Evolutionary conservation across 2,329 filamentous ascomycete genomes (phyloP).

Genomic region (Penicillium sp.): DNA sequence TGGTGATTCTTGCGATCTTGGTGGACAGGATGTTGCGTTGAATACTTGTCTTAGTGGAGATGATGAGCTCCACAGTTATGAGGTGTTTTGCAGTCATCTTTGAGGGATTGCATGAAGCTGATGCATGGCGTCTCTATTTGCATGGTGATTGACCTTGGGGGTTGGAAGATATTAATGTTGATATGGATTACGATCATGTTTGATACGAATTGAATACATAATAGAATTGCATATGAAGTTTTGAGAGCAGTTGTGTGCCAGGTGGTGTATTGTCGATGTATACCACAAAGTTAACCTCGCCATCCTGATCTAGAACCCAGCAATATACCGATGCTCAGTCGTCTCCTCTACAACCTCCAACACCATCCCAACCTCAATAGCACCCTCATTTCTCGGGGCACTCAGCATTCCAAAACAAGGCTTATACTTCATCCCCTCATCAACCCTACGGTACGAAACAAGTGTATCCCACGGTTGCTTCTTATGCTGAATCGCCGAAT

Average conservation of each 20-base stretch:
- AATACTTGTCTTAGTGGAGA: constrained; percentile 5
- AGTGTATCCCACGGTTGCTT: constrained; percentile 63
- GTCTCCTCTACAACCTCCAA: constrained; percentile 61
- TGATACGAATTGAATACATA: neutral
- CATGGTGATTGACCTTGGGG: neutral
- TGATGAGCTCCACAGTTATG: constrained; percentile 9
- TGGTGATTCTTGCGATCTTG: constrained; percentile 7
- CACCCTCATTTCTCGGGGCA: constrained; percentile 56
- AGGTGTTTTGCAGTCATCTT: constrained; percentile 5
- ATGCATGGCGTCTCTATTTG: neutral
- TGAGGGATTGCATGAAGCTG: neutral
- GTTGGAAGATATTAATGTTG: neutral
- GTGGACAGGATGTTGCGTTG: neutral
- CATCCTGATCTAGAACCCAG: neutral
- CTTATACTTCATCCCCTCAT: constrained; percentile 62
- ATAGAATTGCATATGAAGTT: neutral
- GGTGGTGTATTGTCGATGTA: neutral
- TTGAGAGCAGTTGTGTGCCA: too few species aligned
- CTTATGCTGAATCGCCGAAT: constrained; percentile 59
- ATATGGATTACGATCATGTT: neutral
- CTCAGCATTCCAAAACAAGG: constrained; percentile 68
- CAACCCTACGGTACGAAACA: constrained; percentile 60
- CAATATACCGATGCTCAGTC: constrained; percentile 55
- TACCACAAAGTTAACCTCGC: neutral
- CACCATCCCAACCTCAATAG: constrained; percentile 58